Evolutionary conservation across 371 early-diverging fungal species (phyloP).

Genomic region (Choanephora cucurbitarum): DNA sequence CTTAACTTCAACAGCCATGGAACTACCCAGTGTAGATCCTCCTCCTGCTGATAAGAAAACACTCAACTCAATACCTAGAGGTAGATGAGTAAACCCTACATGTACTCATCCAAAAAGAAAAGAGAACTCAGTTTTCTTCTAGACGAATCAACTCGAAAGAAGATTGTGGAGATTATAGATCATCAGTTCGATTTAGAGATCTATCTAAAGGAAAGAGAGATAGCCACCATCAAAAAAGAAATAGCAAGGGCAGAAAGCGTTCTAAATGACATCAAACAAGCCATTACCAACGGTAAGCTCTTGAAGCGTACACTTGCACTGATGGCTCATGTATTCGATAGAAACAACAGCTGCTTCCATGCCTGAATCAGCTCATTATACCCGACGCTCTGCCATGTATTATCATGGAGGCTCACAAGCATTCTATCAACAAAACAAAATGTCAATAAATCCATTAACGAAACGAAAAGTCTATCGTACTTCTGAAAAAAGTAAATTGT

Average conservation of each 20-base stretch:
- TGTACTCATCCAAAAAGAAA: too few relatives aligned
- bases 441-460: slow-evolving; percentile 2
- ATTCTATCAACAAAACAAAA: slow-evolving; percentile 11
- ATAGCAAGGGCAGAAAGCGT: slow-evolving; percentile 57
- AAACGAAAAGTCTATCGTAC: slow-evolving; percentile 20
- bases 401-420: slow-evolving; percentile 21
- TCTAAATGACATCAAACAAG: slow-evolving; percentile 52
- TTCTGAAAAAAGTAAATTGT: slow-evolving; percentile 29
- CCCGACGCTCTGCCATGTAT: slow-evolving; percentile 43
- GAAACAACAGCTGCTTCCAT: slow-evolving; percentile 27
- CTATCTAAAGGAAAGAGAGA: slow-evolving; percentile 65
- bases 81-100: slow-evolving; percentile 12
- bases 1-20: slow-evolving; percentile 15
- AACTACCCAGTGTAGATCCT: slow-evolving; percentile 23
- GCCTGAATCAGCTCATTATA: slow-evolving; percentile 41
- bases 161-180: slow-evolving; percentile 59
- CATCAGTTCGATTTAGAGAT: slow-evolving; percentile 79
- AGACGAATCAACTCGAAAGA: slow-evolving; percentile 56
- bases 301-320: background rate
- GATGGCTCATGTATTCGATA: slow-evolving; percentile 3
- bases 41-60: slow-evolving; percentile 13
- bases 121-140: background rate
- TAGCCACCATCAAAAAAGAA: slow-evolving; percentile 56
- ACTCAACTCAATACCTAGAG: slow-evolving; percentile 19
- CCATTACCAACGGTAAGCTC: slow-evolving; percentile 58